Evolutionary conservation across 352 stramenopile genomes (phyloP), one percentile per base, ranked within the genome.

Genomic region (Phytophthora pinifolia): DNA sequence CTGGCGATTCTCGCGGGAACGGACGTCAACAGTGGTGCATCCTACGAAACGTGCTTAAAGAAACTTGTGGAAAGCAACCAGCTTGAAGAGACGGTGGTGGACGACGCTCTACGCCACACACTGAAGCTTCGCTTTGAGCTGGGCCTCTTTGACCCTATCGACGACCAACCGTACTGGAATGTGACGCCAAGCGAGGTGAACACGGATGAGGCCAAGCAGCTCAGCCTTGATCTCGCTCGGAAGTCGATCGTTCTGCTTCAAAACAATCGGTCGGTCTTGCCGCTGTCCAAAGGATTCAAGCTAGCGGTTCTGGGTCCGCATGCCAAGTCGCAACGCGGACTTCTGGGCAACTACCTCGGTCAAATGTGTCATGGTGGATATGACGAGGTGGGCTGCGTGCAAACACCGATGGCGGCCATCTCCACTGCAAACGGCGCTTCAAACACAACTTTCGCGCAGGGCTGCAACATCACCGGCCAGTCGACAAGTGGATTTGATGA

Each of bases 201-300:
- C 68, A 89, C 76, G 29, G 45, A 59, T 0, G 66, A 51, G 34
- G 65, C 87, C 37, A 65, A 77, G 12, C 37, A 65, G 14, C 56
- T 95, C 12, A 82, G 82, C 31, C 42, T 86, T 8, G 63, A 88
- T 6, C 65, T 83, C 18, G 73, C 81, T n/a, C 55, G 67, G 15
- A 80, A 96, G 61, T 92, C 74, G 34, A 73, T 98, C 25, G 83
- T 97, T 20, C 67, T 98, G 14, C 70, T 98, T 2, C 89, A 97
- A 64, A 98, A 98, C 71, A 50, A 68, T 5, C 56, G 74, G 12
- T 33, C 59, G 14, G 59, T 70, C 8, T 59, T 97, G 14, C 89
- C 88, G 6, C 45, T 96, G 12, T 15, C 15, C 12, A 70, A 67
- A 20, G 52, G 43, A 33, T 54, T 46, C 4, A 74, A 71, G 20